phyloP scores from a whole-genome alignment of 139 green algal species.

The Volvox africanus region DNA sequence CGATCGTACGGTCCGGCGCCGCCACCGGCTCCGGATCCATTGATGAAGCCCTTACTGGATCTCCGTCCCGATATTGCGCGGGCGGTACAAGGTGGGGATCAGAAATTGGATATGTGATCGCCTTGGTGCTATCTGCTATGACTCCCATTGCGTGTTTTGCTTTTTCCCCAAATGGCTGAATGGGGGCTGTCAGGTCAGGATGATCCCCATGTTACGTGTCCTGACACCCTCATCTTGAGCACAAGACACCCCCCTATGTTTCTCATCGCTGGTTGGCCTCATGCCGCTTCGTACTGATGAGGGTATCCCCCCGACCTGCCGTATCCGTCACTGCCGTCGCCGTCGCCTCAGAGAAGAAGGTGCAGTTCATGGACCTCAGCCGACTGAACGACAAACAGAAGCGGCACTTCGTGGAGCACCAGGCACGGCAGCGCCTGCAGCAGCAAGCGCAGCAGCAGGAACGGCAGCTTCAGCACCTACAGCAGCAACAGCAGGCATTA shows the following conservation, averaged over 20 bases:
- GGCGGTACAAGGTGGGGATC: conserved; percentile 21
- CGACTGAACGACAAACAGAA: conserved; percentile 49
- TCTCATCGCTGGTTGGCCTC: background rate
- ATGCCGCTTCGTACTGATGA: background rate
- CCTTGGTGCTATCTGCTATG: no score
- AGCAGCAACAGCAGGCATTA: background rate
- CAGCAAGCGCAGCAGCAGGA: background rate
- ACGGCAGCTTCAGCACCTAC: background rate
- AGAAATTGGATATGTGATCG: no score
- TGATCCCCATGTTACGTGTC: no score
- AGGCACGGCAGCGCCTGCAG: background rate
- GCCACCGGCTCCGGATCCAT: conserved; percentile 31
- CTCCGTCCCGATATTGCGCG: conserved; percentile 21
- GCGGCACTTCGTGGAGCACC: conserved; percentile 27
- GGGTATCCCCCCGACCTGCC: no score
- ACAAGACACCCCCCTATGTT: no score
- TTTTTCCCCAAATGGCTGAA: no score
- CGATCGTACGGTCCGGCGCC: conserved; percentile 10
- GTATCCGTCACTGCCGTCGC: background rate
- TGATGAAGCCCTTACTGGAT: conserved; percentile 10
- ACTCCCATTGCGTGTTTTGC: no score
- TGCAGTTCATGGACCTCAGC: conserved; percentile 39
- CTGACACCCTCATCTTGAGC: no score
- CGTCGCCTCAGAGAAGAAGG: background rate
- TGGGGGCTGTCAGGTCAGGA: no score